Conservation (phyloP, 2,329 filamentous ascomycete genomes). For the Penicillium sp. region DNA sequence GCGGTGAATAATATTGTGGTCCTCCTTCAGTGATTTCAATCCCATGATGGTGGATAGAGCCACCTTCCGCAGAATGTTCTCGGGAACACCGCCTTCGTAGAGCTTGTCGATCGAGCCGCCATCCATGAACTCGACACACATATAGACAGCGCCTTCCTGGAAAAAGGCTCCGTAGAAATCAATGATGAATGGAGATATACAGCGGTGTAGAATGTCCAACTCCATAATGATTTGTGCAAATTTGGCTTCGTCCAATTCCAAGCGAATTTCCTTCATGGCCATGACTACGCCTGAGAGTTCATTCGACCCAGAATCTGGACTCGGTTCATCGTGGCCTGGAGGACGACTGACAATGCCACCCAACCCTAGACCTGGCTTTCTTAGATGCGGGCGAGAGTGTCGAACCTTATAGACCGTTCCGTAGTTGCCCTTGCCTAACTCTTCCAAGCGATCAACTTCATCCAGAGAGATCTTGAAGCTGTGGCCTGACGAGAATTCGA, state of each 20-base stretch:
- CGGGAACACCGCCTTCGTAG: constrained; percentile 86
- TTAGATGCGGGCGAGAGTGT: constrained; percentile 70
- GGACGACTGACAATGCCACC: constrained; percentile 57
- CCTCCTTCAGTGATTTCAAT: constrained; percentile 89
- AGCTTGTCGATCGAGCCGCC: constrained; percentile 96
- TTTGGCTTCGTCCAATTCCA: constrained; percentile 95
- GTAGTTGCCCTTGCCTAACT: constrained; percentile 97
- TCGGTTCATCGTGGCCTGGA: constrained; percentile 19
- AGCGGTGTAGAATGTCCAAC: constrained; percentile 91
- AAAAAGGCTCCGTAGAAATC: constrained; percentile 99
- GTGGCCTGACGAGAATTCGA: constrained; percentile 86
- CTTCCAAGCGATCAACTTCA: constrained; percentile 88
- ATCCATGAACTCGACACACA: constrained; percentile 99
- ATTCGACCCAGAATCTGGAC: constrained; percentile 21
- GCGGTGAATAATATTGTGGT: constrained; percentile 98
- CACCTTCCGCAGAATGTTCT: constrained; percentile 84
- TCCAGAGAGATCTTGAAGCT: constrained; percentile 94
- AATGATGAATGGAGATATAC: constrained; percentile 92
- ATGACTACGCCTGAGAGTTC: constrained; percentile 69
- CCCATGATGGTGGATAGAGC: constrained; percentile 87
- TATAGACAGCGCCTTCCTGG: constrained; percentile 97
- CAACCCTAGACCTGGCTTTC: constrained; percentile 60
- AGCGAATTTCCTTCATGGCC: constrained; percentile 98
- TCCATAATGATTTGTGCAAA: constrained; percentile 98
- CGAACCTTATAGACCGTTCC: constrained; percentile 96